A percentile compares a stretch with the other conserved stretches of the same genome.
phyloP scores from a whole-genome alignment of 306 rosid genomes.

The Begonia peltatifolia region DNA sequence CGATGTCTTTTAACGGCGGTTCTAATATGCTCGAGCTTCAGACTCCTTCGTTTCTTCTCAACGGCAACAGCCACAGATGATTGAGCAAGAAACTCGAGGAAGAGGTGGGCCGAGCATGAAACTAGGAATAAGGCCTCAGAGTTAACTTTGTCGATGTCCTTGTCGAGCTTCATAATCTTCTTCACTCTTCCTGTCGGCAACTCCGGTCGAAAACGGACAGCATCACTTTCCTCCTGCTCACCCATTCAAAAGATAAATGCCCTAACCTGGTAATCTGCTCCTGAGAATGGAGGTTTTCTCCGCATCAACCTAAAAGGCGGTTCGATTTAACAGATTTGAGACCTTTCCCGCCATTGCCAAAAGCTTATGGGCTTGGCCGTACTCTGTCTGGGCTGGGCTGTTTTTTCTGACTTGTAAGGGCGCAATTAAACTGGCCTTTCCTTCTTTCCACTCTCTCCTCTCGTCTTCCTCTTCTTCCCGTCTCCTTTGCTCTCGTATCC shows the following conservation, averaged over 20 bases:
- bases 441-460: neutral
- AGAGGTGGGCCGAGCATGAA: constrained; percentile 58
- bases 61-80: constrained; percentile 39
- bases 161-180: constrained; percentile 69
- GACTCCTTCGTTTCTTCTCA: constrained; percentile 72
- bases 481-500: neutral
- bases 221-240: constrained; percentile 22
- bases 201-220: constrained; percentile 17
- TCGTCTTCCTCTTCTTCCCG: neutral
- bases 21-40: constrained; percentile 57
- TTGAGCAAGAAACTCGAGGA: constrained; percentile 60
- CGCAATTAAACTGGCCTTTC: neutral
- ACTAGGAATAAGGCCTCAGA: constrained; percentile 63
- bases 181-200: constrained; percentile 57
- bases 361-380: no score
- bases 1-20: constrained; percentile 62
- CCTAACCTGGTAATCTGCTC: no score
- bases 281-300: no score
- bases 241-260: constrained; percentile 10
- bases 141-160: constrained; percentile 48
- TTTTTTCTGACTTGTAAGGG: no score
- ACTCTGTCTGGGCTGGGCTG: no score
- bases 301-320: no score
- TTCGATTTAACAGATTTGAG: no score
- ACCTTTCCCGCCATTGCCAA: constrained; percentile 1